Conservation (phyloP, 371 early-diverging fungal genomes). For the Mortierella sp. region DNA sequence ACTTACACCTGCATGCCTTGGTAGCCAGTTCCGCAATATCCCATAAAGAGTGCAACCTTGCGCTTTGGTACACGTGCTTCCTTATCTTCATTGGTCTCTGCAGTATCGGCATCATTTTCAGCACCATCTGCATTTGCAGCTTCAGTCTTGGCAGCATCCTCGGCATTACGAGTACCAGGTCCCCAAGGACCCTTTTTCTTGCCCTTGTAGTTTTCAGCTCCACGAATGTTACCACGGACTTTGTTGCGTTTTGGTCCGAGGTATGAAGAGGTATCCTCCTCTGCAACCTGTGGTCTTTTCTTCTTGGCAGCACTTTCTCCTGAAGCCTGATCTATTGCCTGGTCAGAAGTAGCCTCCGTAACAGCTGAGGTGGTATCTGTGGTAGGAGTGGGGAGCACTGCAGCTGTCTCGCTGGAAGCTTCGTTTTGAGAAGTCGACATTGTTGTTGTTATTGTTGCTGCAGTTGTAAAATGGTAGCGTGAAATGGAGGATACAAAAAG, state of each 20-base stretch:
- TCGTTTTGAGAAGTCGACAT: background rate
- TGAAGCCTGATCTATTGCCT: background rate
- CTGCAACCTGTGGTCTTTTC: slow-evolving; percentile 21
- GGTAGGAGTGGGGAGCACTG: background rate
- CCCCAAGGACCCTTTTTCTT: slow-evolving; percentile 31
- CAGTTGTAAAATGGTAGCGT: background rate
- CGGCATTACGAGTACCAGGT: slow-evolving; percentile 36
- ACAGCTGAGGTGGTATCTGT: background rate
- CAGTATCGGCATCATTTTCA: background rate
- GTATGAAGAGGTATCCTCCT: slow-evolving; percentile 45
- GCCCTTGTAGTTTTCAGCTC: slow-evolving; percentile 55
- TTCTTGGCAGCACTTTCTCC: slow-evolving; percentile 42
- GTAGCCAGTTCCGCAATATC: slow-evolving; percentile 96
- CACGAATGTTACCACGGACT: slow-evolving; percentile 51
- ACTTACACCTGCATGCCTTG: slow-evolving; percentile 95
- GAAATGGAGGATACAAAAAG: background rate
- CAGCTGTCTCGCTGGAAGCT: background rate
- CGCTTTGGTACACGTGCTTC: slow-evolving; percentile 83
- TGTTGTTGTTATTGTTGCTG: background rate
- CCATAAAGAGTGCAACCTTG: slow-evolving; percentile 89
- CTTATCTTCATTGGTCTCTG: slow-evolving; percentile 23
- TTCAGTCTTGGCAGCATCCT: slow-evolving; percentile 38
- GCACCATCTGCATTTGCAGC: slow-evolving; percentile 7
- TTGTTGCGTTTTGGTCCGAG: slow-evolving; percentile 40
- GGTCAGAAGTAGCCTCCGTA: slow-evolving; percentile 8